These are phyloP conservation scores for Yarrowia divulgata DNA, from an alignment of 805 yeast species.

Conservation along the genomic window DNA sequence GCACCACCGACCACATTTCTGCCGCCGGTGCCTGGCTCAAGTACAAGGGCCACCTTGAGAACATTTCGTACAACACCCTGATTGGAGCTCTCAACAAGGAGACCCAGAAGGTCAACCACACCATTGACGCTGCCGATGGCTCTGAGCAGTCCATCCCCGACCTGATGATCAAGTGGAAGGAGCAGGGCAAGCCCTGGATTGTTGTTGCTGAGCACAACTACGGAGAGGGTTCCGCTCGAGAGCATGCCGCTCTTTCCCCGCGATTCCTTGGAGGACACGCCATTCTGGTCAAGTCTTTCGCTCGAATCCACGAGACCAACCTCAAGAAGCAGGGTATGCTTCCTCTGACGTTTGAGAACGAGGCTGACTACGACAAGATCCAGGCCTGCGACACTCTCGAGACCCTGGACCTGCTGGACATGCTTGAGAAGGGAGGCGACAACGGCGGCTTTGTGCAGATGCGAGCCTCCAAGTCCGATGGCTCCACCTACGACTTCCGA, in stretches of 20 bases:
- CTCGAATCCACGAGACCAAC: constrained; percentile 98
- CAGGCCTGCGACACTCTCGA: constrained; percentile 78
- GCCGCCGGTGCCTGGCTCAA: constrained; percentile 99
- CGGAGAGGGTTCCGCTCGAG: constrained; percentile 99
- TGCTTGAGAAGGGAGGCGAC: constrained; percentile 81
- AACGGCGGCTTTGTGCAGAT: constrained; percentile 83
- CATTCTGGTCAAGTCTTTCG: constrained; percentile 91
- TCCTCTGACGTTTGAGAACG: constrained; percentile 91
- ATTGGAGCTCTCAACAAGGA: constrained; percentile 98
- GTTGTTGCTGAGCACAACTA: constrained; percentile 98
- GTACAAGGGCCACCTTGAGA: constrained; percentile 96
- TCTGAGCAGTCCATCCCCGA: constrained; percentile 85
- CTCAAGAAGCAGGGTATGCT: constrained; percentile 97
- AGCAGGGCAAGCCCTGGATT: constrained; percentile 83
- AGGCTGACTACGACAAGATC: constrained; percentile 83
- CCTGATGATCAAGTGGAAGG: constrained; percentile 94
- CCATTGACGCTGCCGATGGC: constrained; percentile 80
- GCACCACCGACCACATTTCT: constrained; percentile 98
- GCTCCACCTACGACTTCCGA: constrained; percentile 70
- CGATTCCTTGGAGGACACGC: constrained; percentile 91
- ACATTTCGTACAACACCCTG: constrained; percentile 91
- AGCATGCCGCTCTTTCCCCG: constrained; percentile 97
- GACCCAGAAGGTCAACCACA: constrained; percentile 93
- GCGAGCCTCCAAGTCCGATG: constrained; percentile 74
- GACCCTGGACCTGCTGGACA: constrained; percentile 74